Percentiles rank a stretch among this genome's conserved stretches.
phyloP scores from a whole-genome alignment of 2,329 filamentous ascomycete species.

The Pseudogymnoascus verrucosus region DNA sequence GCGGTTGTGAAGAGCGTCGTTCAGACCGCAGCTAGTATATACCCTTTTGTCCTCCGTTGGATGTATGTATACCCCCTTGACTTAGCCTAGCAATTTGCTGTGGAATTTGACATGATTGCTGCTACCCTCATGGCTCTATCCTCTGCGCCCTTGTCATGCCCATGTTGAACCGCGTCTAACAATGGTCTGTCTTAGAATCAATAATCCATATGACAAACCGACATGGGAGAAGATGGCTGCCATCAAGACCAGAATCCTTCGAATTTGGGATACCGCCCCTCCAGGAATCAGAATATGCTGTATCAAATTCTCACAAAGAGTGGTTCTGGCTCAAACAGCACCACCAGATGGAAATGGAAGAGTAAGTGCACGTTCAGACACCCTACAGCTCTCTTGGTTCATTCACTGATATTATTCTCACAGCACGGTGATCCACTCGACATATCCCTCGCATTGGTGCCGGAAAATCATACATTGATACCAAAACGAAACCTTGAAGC shows the following conservation, averaged over 20 bases:
- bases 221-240: slow-evolving; percentile 82
- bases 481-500: slow-evolving; percentile 78
- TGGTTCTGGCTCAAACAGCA: slow-evolving; percentile 87
- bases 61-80: slow-evolving; percentile 59
- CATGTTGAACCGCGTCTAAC: neutral
- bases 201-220: slow-evolving; percentile 71
- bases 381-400: neutral
- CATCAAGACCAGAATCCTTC: slow-evolving; percentile 83
- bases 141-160: neutral
- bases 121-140: neutral
- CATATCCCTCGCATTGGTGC: slow-evolving; percentile 78
- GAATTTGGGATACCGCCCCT: slow-evolving; percentile 74
- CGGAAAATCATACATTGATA: slow-evolving; percentile 72
- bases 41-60: slow-evolving; percentile 84
- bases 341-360: slow-evolving; percentile 73
- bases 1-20: slow-evolving; percentile 79
- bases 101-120: slow-evolving; percentile 21
- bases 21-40: slow-evolving; percentile 85
- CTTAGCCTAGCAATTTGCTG: slow-evolving; percentile 1
- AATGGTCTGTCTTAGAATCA: slow-evolving; percentile 52
- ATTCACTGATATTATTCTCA: slow-evolving; percentile 11
- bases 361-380: slow-evolving; percentile 42
- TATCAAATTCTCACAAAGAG: slow-evolving; percentile 92
- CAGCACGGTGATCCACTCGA: slow-evolving; percentile 69
- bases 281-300: slow-evolving; percentile 82